These are phyloP conservation scores for Lipomyces chichibuensis DNA, from an alignment of 805 yeast genomes.

Conservation along the genomic window DNA sequence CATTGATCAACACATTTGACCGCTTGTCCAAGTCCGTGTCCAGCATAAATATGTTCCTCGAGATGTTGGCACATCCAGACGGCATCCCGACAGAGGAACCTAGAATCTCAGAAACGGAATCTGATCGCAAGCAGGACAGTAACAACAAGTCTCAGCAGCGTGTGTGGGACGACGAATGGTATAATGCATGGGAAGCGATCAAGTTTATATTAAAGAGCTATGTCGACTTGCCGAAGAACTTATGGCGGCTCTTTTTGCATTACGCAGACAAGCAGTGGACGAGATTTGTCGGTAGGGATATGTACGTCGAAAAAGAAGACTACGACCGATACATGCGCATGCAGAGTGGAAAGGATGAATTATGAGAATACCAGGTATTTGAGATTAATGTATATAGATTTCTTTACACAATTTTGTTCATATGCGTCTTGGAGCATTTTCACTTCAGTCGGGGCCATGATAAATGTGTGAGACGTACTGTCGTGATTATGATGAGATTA, in stretches of 20 bases:
- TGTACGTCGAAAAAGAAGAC: constrained; percentile 8
- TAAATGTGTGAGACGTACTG: too few relatives aligned
- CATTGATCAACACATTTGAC: constrained; percentile 89
- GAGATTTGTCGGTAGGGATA: constrained; percentile 63
- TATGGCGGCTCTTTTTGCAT: constrained; percentile 56
- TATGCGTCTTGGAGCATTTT: background rate
- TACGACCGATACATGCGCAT: constrained; percentile 4
- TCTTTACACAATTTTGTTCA: background rate
- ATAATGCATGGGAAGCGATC: constrained; percentile 61
- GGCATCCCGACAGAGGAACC: background rate
- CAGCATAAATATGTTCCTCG: constrained; percentile 67
- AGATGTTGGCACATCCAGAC: constrained; percentile 16
- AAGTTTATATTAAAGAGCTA: constrained; percentile 69
- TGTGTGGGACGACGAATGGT: constrained; percentile 53
- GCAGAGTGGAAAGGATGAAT: constrained; percentile 2
- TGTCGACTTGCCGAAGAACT: constrained; percentile 64
- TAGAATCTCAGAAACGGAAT: background rate
- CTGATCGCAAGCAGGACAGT: constrained; percentile 18
- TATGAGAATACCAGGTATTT: background rate
- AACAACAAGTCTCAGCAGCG: constrained; percentile 15
- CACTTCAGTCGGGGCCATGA: background rate
- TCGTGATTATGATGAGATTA: too few relatives aligned
- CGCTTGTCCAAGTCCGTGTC: constrained; percentile 82
- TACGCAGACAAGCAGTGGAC: constrained; percentile 69
- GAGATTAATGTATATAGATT: background rate